phyloP scores from a whole-genome alignment of 352 stramenopile genomes.

The Globisporangium parvum region DNA sequence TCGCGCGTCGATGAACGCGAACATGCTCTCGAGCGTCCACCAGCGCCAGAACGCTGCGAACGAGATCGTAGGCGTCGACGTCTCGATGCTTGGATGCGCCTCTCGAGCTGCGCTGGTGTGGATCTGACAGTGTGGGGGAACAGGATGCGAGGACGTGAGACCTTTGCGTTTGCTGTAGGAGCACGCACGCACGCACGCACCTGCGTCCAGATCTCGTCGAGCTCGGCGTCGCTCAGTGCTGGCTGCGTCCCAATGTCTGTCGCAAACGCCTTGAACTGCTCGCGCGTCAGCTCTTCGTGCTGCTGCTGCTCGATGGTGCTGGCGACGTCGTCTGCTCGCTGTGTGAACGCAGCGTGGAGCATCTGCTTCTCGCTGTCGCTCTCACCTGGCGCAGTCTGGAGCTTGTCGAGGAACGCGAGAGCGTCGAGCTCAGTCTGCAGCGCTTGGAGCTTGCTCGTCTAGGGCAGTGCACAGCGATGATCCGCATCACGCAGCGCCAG shows the following conservation, averaged over 20 bases:
- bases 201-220: conserved; percentile 53
- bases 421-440: conserved; percentile 32
- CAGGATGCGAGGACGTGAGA: too few species aligned
- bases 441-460: conserved; percentile 35
- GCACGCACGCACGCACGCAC: background rate
- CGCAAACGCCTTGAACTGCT: conserved; percentile 29
- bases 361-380: conserved; percentile 27
- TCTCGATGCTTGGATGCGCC: background rate
- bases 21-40: conserved; percentile 45
- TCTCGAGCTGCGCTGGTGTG: background rate
- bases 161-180: background rate
- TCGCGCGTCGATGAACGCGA: conserved; percentile 14
- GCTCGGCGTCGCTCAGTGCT: conserved; percentile 25
- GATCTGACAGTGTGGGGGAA: conserved; percentile 1
- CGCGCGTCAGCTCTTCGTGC: conserved; percentile 15
- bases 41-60: conserved; percentile 47
- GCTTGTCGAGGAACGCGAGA: conserved; percentile 17
- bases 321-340: conserved; percentile 2
- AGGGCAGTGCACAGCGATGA: background rate
- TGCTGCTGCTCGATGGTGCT: background rate
- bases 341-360: conserved; percentile 30
- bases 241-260: conserved; percentile 23
- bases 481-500: too few species aligned
- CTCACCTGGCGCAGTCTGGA: conserved; percentile 10
- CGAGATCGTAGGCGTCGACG: conserved; percentile 9